These are phyloP conservation scores for Kappamyces sp. DNA, from an alignment of 192 early-diverging fungal genomes.

Conservation along the genomic window DNA sequence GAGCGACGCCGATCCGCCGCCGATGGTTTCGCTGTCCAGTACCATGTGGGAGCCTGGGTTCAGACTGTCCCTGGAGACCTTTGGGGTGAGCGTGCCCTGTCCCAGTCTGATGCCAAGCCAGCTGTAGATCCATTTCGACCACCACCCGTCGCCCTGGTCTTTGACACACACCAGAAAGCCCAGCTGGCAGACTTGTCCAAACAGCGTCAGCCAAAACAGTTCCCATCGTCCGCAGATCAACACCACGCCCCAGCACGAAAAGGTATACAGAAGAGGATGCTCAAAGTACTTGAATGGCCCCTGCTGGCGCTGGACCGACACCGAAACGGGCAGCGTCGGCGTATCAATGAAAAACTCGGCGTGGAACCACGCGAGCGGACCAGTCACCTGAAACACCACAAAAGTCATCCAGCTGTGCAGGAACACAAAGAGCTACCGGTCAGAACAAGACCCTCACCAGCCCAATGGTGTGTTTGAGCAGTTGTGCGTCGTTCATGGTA, in stretches of 20 bases:
- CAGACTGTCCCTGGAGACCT: too few relatives aligned
- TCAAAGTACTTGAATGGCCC: slow-evolving; percentile 93
- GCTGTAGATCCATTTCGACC: slow-evolving; percentile 28
- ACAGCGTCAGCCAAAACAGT: slow-evolving; percentile 73
- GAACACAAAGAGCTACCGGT: slow-evolving; percentile 58
- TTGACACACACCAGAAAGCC: slow-evolving; percentile 85
- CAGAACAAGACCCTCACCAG: slow-evolving; percentile 32
- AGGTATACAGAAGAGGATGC: slow-evolving; percentile 91
- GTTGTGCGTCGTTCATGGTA: slow-evolving; percentile 60
- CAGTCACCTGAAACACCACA: slow-evolving; percentile 87
- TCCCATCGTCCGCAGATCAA: slow-evolving; percentile 58
- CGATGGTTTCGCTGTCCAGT: too few relatives aligned
- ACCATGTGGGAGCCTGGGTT: too few relatives aligned
- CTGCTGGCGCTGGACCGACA: slow-evolving; percentile 62
- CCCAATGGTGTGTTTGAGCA: slow-evolving; percentile 82
- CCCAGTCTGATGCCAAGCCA: slow-evolving; percentile 3
- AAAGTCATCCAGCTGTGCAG: slow-evolving; percentile 90
- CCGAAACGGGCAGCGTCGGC: slow-evolving; percentile 12
- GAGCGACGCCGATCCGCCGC: too few relatives aligned
- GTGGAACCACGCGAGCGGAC: slow-evolving; percentile 98
- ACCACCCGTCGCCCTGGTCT: slow-evolving; percentile 70
- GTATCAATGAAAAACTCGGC: slow-evolving; percentile 94
- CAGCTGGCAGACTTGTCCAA: slow-evolving; percentile 77
- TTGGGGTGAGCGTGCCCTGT: background rate
- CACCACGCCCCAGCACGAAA: slow-evolving; percentile 90